Evolutionary conservation across 2,329 filamentous ascomycete genomes (phyloP), one percentile per base, ranked within the genome.

Genomic region (Cryphonectria parasitica): DNA sequence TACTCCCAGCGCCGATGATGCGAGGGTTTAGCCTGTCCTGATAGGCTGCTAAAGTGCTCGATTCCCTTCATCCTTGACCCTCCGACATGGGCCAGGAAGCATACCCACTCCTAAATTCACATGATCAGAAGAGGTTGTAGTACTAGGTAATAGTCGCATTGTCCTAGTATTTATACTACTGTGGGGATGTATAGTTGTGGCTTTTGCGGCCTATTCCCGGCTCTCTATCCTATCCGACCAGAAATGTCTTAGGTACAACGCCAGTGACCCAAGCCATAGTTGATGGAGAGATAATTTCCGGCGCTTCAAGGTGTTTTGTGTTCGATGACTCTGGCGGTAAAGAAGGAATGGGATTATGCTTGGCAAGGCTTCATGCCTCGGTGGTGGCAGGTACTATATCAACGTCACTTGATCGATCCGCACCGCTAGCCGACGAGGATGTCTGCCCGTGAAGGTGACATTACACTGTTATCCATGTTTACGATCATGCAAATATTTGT

Each of bases 1-100:
- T 74, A n/a, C 75, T 74, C 67, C 77, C 75, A 8, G 80, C 79
- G 63, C 81, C 80, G 49, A 75, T 69, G 11, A 77, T 15, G 8
- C 25, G n/a, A 25, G n/a, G 15, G 19, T 19, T 28, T 6, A 25
- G 52, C 52, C 1, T 56, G 52, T n/a, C 28, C 49, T 28, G n/a
- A 13, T 10, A 25, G n/a, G n/a, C 22, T 28, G 10, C 8, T 11
- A 11, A 56, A 2, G 22, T 22, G 19, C 43, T 22, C 43, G 13
- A 45, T 17, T 31, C 31, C 36, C 17, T 61, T 15, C 17, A 31
- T 15, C 56, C 56, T 15, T 28, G 56, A 2, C 56, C 13, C 31
- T 13, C 34, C 54, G 25, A 31, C 0, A 31, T 31, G 25, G 54
- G 15, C 28, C 7, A 28, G 25, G 56, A 11, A 60, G 17, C 54